phyloP scores from a whole-genome alignment of 441 rosid genomes.

The Omphalea diandra region DNA sequence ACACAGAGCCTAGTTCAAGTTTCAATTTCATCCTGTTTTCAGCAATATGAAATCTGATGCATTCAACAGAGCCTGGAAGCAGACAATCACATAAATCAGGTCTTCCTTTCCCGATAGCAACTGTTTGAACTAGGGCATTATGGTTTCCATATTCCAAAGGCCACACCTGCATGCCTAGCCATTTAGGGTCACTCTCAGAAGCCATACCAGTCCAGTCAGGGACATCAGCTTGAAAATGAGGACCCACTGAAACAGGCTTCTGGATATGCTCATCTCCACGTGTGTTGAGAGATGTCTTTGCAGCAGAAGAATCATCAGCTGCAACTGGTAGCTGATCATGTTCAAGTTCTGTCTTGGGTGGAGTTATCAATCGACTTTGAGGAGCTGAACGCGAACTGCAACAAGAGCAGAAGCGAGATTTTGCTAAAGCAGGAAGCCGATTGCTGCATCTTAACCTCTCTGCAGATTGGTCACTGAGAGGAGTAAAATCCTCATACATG shows the following conservation, averaged over 20 bases:
- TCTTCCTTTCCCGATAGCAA: constrained; percentile 80
- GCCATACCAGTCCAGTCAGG: constrained; percentile 60
- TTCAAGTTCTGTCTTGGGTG: constrained; percentile 28
- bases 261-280: constrained; percentile 27
- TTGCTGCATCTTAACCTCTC: constrained; percentile 46
- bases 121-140: constrained; percentile 39
- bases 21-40: constrained; percentile 60
- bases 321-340: constrained; percentile 19
- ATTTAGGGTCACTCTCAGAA: constrained; percentile 64
- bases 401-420: constrained; percentile 30
- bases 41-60: constrained; percentile 71
- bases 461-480: constrained; percentile 48
- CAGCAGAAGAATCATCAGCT: constrained; percentile 25
- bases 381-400: constrained; percentile 35
- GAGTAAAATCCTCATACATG: constrained; percentile 59
- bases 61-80: constrained; percentile 52
- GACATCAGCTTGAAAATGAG: constrained; percentile 66
- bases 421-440: constrained; percentile 30
- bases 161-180: constrained; percentile 78
- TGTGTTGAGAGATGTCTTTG: constrained; percentile 10
- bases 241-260: constrained; percentile 48
- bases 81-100: constrained; percentile 63
- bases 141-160: constrained; percentile 46
- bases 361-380: constrained; percentile 24
- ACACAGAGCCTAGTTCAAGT: constrained; percentile 71